Conservation (phyloP, 768 basidiomycete species). For the Rhodosporidiobolus odoratus region DNA sequence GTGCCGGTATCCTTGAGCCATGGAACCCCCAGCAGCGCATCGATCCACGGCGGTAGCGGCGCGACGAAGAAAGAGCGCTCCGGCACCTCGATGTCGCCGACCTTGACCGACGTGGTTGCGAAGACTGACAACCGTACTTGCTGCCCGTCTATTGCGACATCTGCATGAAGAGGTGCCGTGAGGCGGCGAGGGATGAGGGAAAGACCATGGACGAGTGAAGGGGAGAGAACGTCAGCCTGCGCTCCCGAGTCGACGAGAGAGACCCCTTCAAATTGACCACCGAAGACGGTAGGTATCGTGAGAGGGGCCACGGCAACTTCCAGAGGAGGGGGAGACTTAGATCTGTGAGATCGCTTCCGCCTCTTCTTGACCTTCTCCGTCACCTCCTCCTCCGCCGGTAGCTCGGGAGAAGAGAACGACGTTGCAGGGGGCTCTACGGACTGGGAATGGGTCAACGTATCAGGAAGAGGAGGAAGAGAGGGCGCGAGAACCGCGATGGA, state of each 20-base stretch:
- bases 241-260: conserved; percentile 9
- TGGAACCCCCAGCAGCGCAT: conserved; percentile 10
- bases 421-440: no score
- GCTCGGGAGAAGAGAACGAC: no score
- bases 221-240: neutral
- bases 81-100: neutral
- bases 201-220: neutral
- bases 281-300: neutral
- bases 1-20: neutral
- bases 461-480: no score
- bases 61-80: neutral
- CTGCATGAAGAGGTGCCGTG: neutral
- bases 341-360: neutral
- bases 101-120: neutral
- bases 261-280: neutral
- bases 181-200: neutral
- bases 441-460: no score
- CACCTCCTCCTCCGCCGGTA: no score
- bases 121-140: neutral
- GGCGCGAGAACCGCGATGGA: no score
- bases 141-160: neutral
- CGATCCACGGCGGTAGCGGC: neutral
- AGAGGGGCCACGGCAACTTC: neutral
- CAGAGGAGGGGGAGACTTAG: neutral
- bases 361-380: neutral